Base-by-base conservation (phyloP, 1,284 basidiomycete genomes). In the Inonotus obliquus region DNA sequence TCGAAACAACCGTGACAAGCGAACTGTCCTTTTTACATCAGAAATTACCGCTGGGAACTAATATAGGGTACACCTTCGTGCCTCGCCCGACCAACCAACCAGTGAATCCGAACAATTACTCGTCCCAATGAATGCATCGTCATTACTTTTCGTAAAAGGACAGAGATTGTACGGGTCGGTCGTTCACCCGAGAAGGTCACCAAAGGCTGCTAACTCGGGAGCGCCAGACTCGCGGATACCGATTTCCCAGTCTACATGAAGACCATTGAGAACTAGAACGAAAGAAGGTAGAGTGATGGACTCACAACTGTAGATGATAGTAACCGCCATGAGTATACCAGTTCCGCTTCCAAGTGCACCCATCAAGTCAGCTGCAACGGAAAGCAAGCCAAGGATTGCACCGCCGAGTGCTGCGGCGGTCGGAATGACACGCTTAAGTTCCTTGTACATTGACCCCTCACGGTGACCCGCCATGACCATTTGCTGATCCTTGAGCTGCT, bases 381-480 rank as follows among this genome's bases (percentile, higher is more conserved):
- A 94, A 21, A 98, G 80, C 23, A 97, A 79, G 54, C 96, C 96
- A 35, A 98, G 89, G 64, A 96, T 92, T 27, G 96, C 97, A 60
- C 96, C 96, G 63, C 96, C 97, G 67, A 98, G 94, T 1, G 96
- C 94, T 14, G 96, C 96, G 7, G 97, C 96, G 19, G 96, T 98
- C 0, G 96, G 96, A 66, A 99, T 97, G 67, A 98, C 90, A 53
- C 94, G 86, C 82, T 98, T 99, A 66, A 98, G 85, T 74, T 98
- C 96, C 81, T 98, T 98, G 84, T 98, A 98, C 93, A 98, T 97
- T 29, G 89, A 92, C 38, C 91, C 94, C 73, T 98, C 96, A 67
- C 95, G 89, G 75, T 98, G 96, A 61, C 96, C 96, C 25, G 96
- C 95, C 86, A 98, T 96, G 61, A 98, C 96, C 92, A 98, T 96